Evolutionary conservation across 352 stramenopile species (phyloP), one percentile per base, ranked within the genome.

Genomic region (Plasmopara muralis): DNA sequence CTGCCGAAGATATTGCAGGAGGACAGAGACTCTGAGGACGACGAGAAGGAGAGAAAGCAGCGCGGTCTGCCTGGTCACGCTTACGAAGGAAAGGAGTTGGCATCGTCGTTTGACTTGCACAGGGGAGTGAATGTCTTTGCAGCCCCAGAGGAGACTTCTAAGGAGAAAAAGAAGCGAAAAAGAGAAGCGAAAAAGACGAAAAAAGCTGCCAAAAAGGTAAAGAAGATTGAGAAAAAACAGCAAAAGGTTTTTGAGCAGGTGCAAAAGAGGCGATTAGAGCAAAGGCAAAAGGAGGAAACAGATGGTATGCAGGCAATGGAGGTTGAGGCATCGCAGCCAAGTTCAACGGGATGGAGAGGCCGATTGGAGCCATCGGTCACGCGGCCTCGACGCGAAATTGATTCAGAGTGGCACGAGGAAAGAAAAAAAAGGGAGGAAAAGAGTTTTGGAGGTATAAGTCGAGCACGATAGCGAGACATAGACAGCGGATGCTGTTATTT

Each of bases 1-100:
- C 75, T 98, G 55, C 95, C 95, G 30, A 95, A 95, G 57, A 83
- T 93, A 50, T 68, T 96, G 14, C 88, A 89, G 43, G 77, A 92
- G 42, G 72, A 82, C 41, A 86, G 93, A 50, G 77, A 86, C 47
- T 72, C 62, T 16, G 63, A 77, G 54, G 66, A 73, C 10, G 66
- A 75, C 13, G 66, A 75, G 4, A 46, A 54, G 4, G 60, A 66
- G 57, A 29, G 66, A 34, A 60, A 55, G 25, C 60, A 41, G 49
- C 62, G 78, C 9, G 81, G 81, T 8, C 55, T 83, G 48, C 87
- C 87, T 0, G 87, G 87, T 4, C 78, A 95, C 57, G 87, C 86
- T 1, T 96, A 96, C 66, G 70, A 94, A 50, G 86, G 83, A 46
- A 93, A 96, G 50, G 75, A 96, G 47, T 63, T 96, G 34, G 81